Evolutionary conservation across 179 eudicot genomes (phyloP), one percentile per base, ranked within the genome.

Genomic region (Actinidia chinensis): DNA sequence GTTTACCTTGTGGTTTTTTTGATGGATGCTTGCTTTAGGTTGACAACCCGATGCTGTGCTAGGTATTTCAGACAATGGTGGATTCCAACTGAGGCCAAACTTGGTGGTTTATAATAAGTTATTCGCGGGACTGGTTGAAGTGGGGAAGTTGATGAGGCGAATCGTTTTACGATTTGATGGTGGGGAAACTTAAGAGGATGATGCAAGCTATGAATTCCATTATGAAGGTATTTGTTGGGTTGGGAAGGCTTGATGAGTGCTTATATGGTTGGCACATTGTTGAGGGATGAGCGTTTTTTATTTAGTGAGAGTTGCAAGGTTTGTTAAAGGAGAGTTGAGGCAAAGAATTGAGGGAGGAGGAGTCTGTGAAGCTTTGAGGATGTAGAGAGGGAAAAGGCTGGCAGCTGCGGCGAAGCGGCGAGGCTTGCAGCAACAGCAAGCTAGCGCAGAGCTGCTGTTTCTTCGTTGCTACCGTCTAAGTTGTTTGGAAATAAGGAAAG

Each of bases 111-210:
- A 95, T 70, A 91, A 86, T 82, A 87, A 86, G 83, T 71, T 93
- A 78, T 88, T 95, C 43, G 91, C 91, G 63, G 98, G 95, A 36
- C 78, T 93, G 78, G 92, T 95, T 76, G 85, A 88, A 66, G 93
- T 90, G 55, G 97, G 91, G 8, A 93, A 80, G 83, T 91, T 40
- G 97, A 93, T 10, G 97, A 90, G 81, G 98, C 98, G 6, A 91
- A 93, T 90, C 90, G 0, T 93, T 89, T 75, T 95, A 91, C 33
- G 98, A 95, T 74, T 58, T 90, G 83, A 95, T 94, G 98, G 95
- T 91, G 80, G 82, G 89, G 63, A 93, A 95, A 83, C 87, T 95
- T 69, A 93, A 88, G 86, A 91, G 89, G 92, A 91, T 78, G 89
- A 87, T 78, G 90, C 87, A 33, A 88, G 92, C 68, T 93, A 88